These are phyloP conservation scores for Acacia crassicarpa DNA, from an alignment of 306 rosid species.

Conservation along the genomic window DNA sequence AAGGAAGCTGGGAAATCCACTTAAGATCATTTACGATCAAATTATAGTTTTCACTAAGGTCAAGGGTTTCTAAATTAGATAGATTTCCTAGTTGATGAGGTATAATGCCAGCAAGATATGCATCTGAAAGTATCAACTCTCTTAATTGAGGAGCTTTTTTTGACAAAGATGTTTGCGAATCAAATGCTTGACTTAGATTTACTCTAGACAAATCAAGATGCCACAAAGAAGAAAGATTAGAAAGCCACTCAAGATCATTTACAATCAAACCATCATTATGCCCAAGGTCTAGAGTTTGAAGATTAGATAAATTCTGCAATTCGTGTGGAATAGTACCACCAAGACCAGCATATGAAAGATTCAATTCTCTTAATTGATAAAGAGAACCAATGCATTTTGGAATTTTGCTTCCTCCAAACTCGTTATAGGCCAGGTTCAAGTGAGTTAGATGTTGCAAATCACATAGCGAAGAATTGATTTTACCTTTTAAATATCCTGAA, in stretches of 20 bases:
- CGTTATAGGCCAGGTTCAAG: background rate
- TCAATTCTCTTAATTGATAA: background rate
- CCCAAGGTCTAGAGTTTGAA: too few relatives aligned
- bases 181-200: background rate
- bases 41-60: too few relatives aligned
- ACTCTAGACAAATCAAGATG: too few relatives aligned
- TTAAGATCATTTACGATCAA: too few relatives aligned
- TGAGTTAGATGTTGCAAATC: background rate
- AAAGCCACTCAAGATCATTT: too few relatives aligned
- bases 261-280: fast-evolving
- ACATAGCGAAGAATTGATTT: background rate
- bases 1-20: too few relatives aligned
- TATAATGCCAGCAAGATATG: background rate
- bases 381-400: background rate
- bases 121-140: conserved; percentile 5
- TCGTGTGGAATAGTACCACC: too few relatives aligned
- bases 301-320: too few relatives aligned
- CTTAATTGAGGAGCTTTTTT: background rate
- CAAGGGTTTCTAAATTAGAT: too few relatives aligned
- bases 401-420: background rate
- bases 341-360: background rate
- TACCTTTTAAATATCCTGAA: background rate
- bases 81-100: background rate
- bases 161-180: background rate
- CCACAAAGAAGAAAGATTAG: too few relatives aligned